Percentiles rank a stretch among this genome's conserved stretches.
Conservation (phyloP, 306 rosid genomes). For the Ceratonia siliqua region DNA sequence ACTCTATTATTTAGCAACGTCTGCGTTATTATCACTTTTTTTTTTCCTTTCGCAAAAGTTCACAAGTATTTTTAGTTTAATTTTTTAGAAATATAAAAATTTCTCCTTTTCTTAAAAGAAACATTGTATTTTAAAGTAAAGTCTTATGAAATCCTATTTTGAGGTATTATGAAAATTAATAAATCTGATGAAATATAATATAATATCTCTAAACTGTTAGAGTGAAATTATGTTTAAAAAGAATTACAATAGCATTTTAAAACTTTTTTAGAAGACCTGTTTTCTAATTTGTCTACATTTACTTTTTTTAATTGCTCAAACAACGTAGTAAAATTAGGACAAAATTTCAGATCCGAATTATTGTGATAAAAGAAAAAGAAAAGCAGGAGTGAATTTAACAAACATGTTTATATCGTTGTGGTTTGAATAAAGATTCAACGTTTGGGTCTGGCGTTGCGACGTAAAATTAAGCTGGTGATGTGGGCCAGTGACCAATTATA, state of each 20-base stretch:
- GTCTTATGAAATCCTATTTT: too few species aligned
- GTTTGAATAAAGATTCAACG: too few species aligned
- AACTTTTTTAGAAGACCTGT: neutral
- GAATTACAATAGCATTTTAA: neutral
- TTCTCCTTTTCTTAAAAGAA: too few species aligned
- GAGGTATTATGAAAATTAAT: too few species aligned
- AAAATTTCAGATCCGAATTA: too few species aligned
- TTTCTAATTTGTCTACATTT: too few species aligned
- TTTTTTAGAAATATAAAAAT: too few species aligned
- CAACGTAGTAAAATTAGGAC: neutral
- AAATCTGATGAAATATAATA: too few species aligned
- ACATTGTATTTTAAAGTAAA: too few species aligned
- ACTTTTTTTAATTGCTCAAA: neutral
- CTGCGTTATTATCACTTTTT: neutral
- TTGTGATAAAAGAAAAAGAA: too few species aligned
- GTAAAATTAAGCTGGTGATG: neutral
- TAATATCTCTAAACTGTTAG: too few species aligned
- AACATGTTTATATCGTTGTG: neutral
- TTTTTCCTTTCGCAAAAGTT: neutral
- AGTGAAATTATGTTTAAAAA: too few species aligned
- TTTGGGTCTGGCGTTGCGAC: neutral
- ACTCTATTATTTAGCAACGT: neutral
- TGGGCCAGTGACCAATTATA: neutral
- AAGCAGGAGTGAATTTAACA: neutral
- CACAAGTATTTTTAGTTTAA: neutral